Evolutionary conservation across 2,329 filamentous ascomycete genomes (phyloP).

Genomic region (Calycina herbarum): DNA sequence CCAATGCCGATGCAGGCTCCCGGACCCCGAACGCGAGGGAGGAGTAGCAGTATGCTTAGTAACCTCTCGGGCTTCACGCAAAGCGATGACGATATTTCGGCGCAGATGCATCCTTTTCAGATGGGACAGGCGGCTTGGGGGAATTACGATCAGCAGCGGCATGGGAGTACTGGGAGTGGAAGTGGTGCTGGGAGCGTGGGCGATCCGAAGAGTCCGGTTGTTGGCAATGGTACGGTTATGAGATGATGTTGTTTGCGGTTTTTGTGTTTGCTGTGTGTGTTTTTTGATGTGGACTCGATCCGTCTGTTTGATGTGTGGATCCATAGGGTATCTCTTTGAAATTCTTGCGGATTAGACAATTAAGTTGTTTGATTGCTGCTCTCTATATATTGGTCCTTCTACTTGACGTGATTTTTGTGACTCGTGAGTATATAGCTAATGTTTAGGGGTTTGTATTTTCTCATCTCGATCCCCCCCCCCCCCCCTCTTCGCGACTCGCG

Average conservation of each 20-base stretch:
- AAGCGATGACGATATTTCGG: conserved; percentile 46
- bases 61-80: conserved; percentile 67
- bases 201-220: conserved; percentile 53
- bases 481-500: too few relatives aligned
- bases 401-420: background rate
- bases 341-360: background rate
- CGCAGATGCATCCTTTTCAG: conserved; percentile 12
- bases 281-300: background rate
- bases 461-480: too few relatives aligned
- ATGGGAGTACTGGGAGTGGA: conserved; percentile 36
- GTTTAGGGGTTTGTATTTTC: background rate
- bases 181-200: conserved; percentile 47
- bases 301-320: background rate
- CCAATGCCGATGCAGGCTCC: conserved; percentile 16
- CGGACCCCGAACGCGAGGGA: conserved; percentile 44
- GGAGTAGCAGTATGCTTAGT: conserved; percentile 67
- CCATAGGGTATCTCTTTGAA: background rate
- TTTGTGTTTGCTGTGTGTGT: background rate
- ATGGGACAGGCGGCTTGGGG: conserved; percentile 22
- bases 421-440: background rate
- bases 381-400: background rate
- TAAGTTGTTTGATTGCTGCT: background rate
- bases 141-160: conserved; percentile 26
- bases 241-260: conserved; percentile 11
- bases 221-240: conserved; percentile 20